Base-by-base conservation (phyloP, 1,284 basidiomycete species). In the Moesziomyces globuligerus region DNA sequence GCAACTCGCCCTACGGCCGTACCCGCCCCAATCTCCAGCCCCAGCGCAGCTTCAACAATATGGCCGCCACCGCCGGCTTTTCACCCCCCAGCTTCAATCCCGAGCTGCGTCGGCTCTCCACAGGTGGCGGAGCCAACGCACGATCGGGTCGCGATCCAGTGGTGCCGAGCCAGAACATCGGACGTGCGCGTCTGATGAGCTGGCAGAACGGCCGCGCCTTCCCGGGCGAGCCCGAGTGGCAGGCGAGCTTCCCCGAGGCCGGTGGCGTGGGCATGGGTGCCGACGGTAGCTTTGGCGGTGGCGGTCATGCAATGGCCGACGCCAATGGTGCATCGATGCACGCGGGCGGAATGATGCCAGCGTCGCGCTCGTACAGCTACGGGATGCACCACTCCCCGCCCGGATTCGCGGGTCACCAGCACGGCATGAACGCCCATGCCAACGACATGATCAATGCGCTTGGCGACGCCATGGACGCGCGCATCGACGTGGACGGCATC, bases 381-480 rank as follows among this genome's bases (percentile, higher is more conserved):
- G 55, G 55, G 28, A 53, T 65, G 54, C 62, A 59, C 18, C 54
- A 52, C 4, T 45, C 47, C 1, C 43, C 37, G 18, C 44, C 52
- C 17, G 43, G 48, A 15, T 66, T 55, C 48, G 44, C 64, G 47
- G 47, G 65, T 7, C 61, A 65, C n/a, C 66, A 32, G 29, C 29
- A 55, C 26, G 54, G 47, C 37, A 52, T 57, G 49, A 58, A 64
- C 49, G 48, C 44, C 11, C 52, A 60, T 29, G 48, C 58, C 25
- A 42, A 48, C 40, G 76, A 77, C 25, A 75, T 75, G 64, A 66
- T 76, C 56, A 70, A 74, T 28, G 73, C 72, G 8, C 60, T 79
- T 7, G 75, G 75, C 21, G 66, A 72, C 32, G 73, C 72, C 37
- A 72, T 79, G 65, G 75, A 75, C 38, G 70, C 73, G 32, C 57